Evolutionary conservation across 768 basidiomycete species (phyloP).

Genomic region (Podaxis carcinomalis): DNA sequence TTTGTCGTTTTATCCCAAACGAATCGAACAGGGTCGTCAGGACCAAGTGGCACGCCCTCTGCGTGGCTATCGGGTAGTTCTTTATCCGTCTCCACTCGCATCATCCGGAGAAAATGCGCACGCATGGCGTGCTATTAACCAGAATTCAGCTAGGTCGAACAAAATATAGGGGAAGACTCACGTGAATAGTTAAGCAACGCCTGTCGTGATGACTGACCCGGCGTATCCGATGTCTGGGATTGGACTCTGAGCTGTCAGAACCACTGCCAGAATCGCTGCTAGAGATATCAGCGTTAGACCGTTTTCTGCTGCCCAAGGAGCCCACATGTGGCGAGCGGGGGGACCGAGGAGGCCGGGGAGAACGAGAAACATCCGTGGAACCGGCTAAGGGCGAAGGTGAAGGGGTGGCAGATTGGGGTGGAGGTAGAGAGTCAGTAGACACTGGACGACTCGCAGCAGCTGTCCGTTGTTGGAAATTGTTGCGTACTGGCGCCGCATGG

Average conservation of each 20-base stretch:
- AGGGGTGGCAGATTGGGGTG: conserved; percentile 24
- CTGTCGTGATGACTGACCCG: conserved; percentile 60
- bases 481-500: conserved; percentile 14
- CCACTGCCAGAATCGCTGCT: conserved; percentile 1
- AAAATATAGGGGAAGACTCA: conserved; percentile 22
- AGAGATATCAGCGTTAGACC: conserved; percentile 5
- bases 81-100: conserved; percentile 54
- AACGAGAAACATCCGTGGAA: conserved; percentile 1
- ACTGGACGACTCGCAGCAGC: not conserved
- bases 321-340: conserved; percentile 8
- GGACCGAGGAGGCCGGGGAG: conserved; percentile 11
- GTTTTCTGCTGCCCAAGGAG: conserved; percentile 10
- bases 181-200: conserved; percentile 65
- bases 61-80: conserved; percentile 56
- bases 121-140: conserved; percentile 63
- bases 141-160: not conserved
- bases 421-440: conserved; percentile 10
- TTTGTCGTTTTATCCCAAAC: conserved; percentile 78
- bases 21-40: conserved; percentile 61
- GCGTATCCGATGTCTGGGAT: conserved; percentile 8
- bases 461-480: not conserved
- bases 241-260: conserved; percentile 2
- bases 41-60: conserved; percentile 44
- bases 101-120: conserved; percentile 53
- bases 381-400: conserved; percentile 26